Evolutionary conservation across 106 monocot genomes (phyloP).

Genomic region (Dendrobium nobile): DNA sequence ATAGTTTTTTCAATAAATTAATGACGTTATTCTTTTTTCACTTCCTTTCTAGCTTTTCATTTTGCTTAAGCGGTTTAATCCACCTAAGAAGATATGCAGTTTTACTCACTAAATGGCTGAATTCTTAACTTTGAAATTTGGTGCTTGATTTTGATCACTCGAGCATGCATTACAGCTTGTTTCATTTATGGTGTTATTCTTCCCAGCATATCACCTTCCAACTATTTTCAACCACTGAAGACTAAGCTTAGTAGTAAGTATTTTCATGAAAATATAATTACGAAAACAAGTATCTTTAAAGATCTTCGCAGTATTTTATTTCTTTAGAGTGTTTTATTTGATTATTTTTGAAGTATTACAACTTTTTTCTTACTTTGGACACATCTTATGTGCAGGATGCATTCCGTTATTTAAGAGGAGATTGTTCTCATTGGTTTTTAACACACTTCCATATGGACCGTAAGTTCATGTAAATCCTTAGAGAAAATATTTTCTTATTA

Average conservation of each 20-base stretch:
- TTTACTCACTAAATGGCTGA: neutral
- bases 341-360: neutral
- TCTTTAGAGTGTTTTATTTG: constrained; percentile 1
- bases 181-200: neutral
- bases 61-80: neutral
- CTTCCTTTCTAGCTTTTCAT: no score
- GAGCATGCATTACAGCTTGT: neutral
- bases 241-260: neutral
- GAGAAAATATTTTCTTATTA: neutral
- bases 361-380: neutral
- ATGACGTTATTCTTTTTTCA: no score
- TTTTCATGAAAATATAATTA: neutral
- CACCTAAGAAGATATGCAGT: neutral
- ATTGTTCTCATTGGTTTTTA: constrained; percentile 93
- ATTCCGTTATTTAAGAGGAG: constrained; percentile 81
- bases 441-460: constrained; percentile 98
- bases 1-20: no score
- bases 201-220: neutral
- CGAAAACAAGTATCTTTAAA: neutral
- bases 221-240: neutral
- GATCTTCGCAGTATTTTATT: neutral
- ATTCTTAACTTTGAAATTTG: neutral
- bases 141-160: neutral
- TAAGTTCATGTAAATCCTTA: constrained; percentile 27
- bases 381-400: constrained; percentile 64